Conservation (phyloP, 1,284 basidiomycete species). For the Trichosporon faecale region DNA sequence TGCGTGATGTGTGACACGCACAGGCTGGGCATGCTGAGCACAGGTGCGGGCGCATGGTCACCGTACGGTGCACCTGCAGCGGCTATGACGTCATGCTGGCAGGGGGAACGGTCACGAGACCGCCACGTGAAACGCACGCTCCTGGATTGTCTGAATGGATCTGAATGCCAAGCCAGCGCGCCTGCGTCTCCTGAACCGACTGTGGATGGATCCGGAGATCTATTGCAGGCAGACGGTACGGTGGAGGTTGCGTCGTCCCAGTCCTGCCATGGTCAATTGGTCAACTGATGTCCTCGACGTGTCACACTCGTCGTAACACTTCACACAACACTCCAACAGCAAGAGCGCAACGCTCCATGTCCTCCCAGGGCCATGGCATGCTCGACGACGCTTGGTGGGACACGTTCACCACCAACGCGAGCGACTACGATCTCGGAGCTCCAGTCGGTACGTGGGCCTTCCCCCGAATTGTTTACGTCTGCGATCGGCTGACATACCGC, state of each 20-base stretch:
- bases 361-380: conserved; percentile 27
- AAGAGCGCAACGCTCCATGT: background rate
- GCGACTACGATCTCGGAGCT: conserved; percentile 40
- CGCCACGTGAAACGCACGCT: conserved; percentile 3
- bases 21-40: background rate
- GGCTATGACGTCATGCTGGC: background rate
- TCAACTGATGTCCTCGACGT: background rate
- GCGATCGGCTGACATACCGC: background rate
- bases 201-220: background rate
- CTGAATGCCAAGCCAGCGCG: background rate
- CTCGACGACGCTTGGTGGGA: conserved; percentile 38
- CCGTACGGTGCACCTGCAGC: background rate
- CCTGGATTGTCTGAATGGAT: background rate
- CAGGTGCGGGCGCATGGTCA: background rate
- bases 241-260: background rate
- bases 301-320: background rate
- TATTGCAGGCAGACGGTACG: background rate
- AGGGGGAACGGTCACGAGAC: background rate
- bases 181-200: background rate
- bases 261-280: conserved; percentile 1
- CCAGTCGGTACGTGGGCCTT: conserved; percentile 41
- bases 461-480: background rate
- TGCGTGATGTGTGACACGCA: background rate
- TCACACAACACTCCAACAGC: background rate
- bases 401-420: conserved; percentile 32